Conservation (phyloP, 768 basidiomycete species). For the Podaxis carcinomalis region DNA sequence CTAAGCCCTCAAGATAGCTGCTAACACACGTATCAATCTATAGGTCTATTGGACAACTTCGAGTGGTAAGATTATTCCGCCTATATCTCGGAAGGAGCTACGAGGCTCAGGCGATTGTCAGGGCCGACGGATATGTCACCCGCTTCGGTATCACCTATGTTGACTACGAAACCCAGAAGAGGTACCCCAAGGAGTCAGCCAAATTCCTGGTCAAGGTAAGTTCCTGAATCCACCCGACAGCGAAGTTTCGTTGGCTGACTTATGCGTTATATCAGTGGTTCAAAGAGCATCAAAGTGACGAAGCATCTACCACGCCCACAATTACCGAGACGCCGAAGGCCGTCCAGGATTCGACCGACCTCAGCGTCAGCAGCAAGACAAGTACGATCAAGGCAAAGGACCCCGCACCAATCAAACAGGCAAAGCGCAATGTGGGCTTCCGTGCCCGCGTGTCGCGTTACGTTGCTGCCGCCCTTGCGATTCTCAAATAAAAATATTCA, state of each 20-base stretch:
- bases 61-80: constrained; percentile 43
- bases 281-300: constrained; percentile 26
- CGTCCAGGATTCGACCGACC: neutral
- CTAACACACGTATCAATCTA: constrained; percentile 7
- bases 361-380: constrained; percentile 11
- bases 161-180: constrained; percentile 63
- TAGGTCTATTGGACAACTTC: constrained; percentile 67
- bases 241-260: neutral
- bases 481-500: constrained; percentile 10
- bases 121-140: constrained; percentile 66
- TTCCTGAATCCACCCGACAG: neutral
- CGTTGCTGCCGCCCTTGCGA: constrained; percentile 9
- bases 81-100: neutral
- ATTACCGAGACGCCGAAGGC: constrained; percentile 1
- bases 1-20: neutral
- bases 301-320: neutral
- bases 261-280: constrained; percentile 30
- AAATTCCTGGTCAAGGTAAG: constrained; percentile 52
- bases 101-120: constrained; percentile 9
- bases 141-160: constrained; percentile 73
- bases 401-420: neutral
- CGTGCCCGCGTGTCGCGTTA: constrained; percentile 10
- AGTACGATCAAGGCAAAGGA: constrained; percentile 1
- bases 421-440: constrained; percentile 1
- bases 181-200: constrained; percentile 61